Base-by-base conservation (phyloP, 345 rosid genomes). In the Eutrema yunnanense region DNA sequence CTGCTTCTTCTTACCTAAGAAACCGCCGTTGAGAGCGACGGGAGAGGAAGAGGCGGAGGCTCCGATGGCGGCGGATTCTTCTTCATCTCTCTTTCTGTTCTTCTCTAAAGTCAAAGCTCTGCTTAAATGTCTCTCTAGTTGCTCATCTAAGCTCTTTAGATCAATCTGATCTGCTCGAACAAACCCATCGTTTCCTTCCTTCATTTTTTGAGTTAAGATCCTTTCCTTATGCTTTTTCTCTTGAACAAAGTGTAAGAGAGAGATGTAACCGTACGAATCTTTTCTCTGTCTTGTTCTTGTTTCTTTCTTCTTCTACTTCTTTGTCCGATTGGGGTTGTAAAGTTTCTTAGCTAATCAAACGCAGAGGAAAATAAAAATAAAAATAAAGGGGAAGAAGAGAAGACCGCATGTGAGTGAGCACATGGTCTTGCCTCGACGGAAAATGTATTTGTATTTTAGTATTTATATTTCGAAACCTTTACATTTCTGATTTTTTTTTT, bases 141-240 rank as follows among this genome's bases (percentile, higher is more conserved):
- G 99, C 77, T 95, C 99, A 68, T 95, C 99, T 42, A 95, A 80
- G 78, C 90, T 85, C 79, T 92, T 95, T 42, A 95, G 91, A 83
- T 95, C 99, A 87, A 95, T 92, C 92, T 86, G 89, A 84, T 92
- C 98, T 58, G 99, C 99, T 72, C 99, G 73, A 38, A 95, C 97
- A 37, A 86, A 95, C 69, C 96, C 96, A 62, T 88, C 92, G 30
- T 86, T 73, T 55, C 69, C 76, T 63, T 90, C 99, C 83, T 86
- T 90, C 92, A 88, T 86, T 42, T 61, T 22, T 38, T 16, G 29
- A 22, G 26, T 22, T 22, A 22, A 22, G 6, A 29, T 37, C 6
- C 27, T 62, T 33, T 51, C 49, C 55, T 10, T 50, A 40, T 40
- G 62, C 6, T 43, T 8, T 59, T 4, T 56, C 62, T 7, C 59